Evolutionary conservation across 495 filamentous ascomycete species (phyloP).

Genomic region (Recurvomyces mirabilis): DNA sequence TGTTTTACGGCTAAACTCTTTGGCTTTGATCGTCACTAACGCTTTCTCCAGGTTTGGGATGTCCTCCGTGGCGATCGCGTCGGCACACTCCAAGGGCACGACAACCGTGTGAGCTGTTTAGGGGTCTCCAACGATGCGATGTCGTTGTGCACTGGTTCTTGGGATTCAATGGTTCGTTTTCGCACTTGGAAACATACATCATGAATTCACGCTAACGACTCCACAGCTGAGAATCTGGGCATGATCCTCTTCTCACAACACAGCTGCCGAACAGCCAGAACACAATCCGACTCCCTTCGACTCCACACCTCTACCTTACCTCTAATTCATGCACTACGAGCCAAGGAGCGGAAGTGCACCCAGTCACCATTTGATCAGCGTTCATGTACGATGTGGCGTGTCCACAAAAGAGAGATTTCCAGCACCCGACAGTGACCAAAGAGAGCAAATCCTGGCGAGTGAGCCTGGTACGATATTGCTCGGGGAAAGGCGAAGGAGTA

Average conservation of each 20-base stretch:
- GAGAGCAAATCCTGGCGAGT: no score
- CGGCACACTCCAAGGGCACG: constrained; percentile 88
- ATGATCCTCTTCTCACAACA: constrained; percentile 8
- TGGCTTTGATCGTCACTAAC: no score
- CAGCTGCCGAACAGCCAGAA: not conserved
- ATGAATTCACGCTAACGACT: constrained; percentile 4
- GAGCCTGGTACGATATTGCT: no score
- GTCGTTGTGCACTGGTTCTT: constrained; percentile 97
- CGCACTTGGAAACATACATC: not conserved
- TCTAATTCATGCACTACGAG: not conserved
- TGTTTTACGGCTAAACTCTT: no score
- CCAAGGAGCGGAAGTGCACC: no score
- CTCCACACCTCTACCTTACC: not conserved
- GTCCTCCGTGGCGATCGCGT: constrained; percentile 93
- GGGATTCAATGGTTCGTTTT: constrained; percentile 88
- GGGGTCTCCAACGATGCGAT: constrained; percentile 98
- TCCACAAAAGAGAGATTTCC: no score
- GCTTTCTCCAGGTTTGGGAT: constrained; percentile 76
- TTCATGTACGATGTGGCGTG: constrained; percentile 11
- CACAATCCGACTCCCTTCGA: not conserved
- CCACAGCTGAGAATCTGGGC: constrained; percentile 31
- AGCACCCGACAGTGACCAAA: no score
- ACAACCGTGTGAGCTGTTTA: constrained; percentile 96
- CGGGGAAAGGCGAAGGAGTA: no score
- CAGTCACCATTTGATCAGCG: constrained; percentile 6